Base-by-base conservation (phyloP, 139 green algal genomes). In the Coccomyxa sp. region DNA sequence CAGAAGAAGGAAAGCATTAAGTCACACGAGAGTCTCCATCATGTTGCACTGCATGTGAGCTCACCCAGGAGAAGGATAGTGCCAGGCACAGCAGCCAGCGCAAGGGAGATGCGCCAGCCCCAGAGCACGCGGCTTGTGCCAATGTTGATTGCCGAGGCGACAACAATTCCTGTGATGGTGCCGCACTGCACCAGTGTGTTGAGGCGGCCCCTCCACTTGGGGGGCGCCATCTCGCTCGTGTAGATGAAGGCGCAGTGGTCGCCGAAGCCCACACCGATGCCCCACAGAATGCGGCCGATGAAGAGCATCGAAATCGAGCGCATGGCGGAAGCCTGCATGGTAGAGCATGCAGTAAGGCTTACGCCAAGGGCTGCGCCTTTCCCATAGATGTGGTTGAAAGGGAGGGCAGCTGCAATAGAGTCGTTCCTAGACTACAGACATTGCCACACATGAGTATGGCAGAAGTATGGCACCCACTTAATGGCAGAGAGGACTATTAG, bases 191-290 rank as follows among this genome's bases (percentile, higher is more conserved):
- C 77, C 38, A 86, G 32, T 38, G 82, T 79, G 66, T 86, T 86
- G 32, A 86, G 28, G 18, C 63, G 67, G 0, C 82, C 82, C 25
- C 82, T 79, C 82, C 82, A 86, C 66, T 51, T 81, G 27, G 79
- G 71, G 10, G 71, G n/a, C 30, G 71, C 28, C n/a, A 38, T 78
- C n/a, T 38, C 28, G 11, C 14, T 27, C 0, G 71, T 78, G 71
- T 78, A 85, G 81, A 85, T 85, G 81, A 85, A 85, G 31, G 76
- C 82, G 57, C 82, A 86, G 51, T 84, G 77, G 76, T 85, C 76
- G 28, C 75, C 88, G 82, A 95, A 91, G 18, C 91, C 92, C 23
- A 94, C 89, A 21, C 91, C 92, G 27, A 95, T 60, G 28, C 92
- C 92, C 38, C 93, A 84, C n/a, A 92, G 86, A 16, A 93, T 51